Conservation (phyloP, 257 asterid species). For the Leptodermis oblonga region DNA sequence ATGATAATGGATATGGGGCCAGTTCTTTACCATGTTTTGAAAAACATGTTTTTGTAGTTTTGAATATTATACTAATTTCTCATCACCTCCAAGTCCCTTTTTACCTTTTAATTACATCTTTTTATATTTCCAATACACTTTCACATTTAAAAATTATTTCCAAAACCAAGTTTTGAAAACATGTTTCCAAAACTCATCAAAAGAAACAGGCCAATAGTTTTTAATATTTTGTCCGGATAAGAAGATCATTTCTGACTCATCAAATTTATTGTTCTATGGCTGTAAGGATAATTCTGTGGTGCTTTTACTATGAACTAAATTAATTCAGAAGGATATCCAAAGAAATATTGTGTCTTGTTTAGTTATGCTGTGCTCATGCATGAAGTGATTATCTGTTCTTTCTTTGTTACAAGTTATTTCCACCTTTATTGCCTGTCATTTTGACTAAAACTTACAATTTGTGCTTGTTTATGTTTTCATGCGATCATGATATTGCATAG, state of each 20-base stretch:
- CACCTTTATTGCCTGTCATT: neutral
- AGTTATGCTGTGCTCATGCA: neutral
- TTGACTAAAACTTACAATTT: neutral
- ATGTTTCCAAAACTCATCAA: no score
- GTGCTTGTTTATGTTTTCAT: neutral
- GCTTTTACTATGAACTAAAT: neutral
- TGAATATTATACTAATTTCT: no score
- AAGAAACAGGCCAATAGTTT: no score
- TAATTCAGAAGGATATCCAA: neutral
- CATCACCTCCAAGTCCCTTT: no score
- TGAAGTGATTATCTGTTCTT: neutral
- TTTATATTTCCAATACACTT: no score
- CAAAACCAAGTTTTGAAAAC: no score
- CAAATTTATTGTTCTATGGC: neutral
- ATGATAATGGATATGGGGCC: neutral
- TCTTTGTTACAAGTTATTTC: neutral
- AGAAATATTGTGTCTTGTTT: neutral
- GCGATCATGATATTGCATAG: slow-evolving; percentile 27
- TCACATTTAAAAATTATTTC: no score
- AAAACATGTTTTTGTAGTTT: no score
- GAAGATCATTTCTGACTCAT: neutral
- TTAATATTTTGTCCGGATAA: neutral
- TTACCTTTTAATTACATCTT: no score
- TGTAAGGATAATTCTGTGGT: neutral
- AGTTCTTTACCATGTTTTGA: no score